Base-by-base conservation (phyloP, 495 filamentous ascomycete genomes). In the Penicillium canescens region DNA sequence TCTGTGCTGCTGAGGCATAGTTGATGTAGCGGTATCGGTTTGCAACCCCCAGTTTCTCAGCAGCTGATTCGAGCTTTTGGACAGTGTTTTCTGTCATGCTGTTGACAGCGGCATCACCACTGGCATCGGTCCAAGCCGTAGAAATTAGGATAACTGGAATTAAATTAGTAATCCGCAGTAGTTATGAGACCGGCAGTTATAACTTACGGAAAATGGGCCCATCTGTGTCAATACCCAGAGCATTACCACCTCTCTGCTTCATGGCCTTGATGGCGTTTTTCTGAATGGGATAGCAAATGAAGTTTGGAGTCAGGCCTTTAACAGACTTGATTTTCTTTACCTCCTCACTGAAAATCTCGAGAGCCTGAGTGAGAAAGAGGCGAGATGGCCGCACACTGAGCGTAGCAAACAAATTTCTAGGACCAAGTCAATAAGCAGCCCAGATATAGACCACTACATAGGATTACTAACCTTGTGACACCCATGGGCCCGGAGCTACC, bases 231-330 rank as follows among this genome's bases (percentile, higher is more conserved):
- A 69, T 60, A 9, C 66, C 66, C 1, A 69, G 39, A n/a, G 65
- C 58, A 54, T 67, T 70, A 1, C 64, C 66, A n/a, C 61, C 58
- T 45, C 56, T 34, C 16, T 65, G 31, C 33, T 53, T 57, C 54
- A 55, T 56, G 4, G 45, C 54, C 20, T 31, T 31, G 13, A 57
- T 57, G 31, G 54, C 61, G 20, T 46, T 56, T 8, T 35, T 18
- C 12, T 47, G 48, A 1, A 65, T 8, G 1, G 58, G 46, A 16
- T 65, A 54, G 42, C 14, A 50, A 46, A 61, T 56, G 14, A 63
- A 44, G 24, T 50, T 54, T n/a, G 55, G 49, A 33, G 14, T 23
- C 6, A 63, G 12, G 21, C 56, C 56, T 2, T 26, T 6, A 0
- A 54, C 45, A 12, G 42, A 28, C 41, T 59, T 59, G 37, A 58